A percentile compares a stretch with the other conserved stretches of the same genome.
phyloP scores from a whole-genome alignment of 2,329 filamentous ascomycete species.

The Phaeosphaeriaceae sp. region DNA sequence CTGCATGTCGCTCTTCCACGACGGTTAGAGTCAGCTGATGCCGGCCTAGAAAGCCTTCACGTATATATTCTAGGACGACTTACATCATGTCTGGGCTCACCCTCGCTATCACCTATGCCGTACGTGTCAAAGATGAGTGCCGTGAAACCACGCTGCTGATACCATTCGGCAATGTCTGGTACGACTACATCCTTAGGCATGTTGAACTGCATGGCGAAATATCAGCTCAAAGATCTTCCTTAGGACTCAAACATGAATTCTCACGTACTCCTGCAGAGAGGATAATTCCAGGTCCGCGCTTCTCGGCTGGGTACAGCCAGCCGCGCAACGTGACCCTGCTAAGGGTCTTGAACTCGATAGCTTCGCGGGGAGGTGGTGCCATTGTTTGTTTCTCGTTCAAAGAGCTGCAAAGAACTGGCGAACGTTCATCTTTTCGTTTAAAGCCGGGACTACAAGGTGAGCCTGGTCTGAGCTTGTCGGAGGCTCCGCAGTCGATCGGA shows the following conservation, averaged over 20 bases:
- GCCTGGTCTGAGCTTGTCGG: background rate
- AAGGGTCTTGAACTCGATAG: conserved; percentile 32
- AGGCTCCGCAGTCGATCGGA: conserved; percentile 1
- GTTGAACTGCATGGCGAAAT: conserved; percentile 11
- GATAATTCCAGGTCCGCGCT: conserved; percentile 13
- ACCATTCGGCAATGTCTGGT: conserved; percentile 10
- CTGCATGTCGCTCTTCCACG: conserved; percentile 4
- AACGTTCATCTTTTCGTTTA: conserved; percentile 1
- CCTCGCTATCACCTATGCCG: conserved; percentile 12
- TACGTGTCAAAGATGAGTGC: conserved; percentile 10
- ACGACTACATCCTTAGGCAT: conserved; percentile 13
- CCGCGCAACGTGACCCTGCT: conserved; percentile 36
- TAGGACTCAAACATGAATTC: background rate
- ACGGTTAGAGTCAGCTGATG: conserved; percentile 1
- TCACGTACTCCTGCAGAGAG: conserved; percentile 11
- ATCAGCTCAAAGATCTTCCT: background rate
- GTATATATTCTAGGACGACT: background rate
- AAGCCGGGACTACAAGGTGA: background rate
- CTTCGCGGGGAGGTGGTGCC: background rate
- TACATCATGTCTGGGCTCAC: conserved; percentile 8
- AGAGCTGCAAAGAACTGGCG: background rate
- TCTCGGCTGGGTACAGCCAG: conserved; percentile 31
- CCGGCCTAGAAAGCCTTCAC: background rate
- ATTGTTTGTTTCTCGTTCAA: conserved; percentile 1
- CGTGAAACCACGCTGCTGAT: conserved; percentile 6